Base-by-base conservation (phyloP, 2,329 filamentous ascomycete species). In the Camptophora hylomeconis region DNA sequence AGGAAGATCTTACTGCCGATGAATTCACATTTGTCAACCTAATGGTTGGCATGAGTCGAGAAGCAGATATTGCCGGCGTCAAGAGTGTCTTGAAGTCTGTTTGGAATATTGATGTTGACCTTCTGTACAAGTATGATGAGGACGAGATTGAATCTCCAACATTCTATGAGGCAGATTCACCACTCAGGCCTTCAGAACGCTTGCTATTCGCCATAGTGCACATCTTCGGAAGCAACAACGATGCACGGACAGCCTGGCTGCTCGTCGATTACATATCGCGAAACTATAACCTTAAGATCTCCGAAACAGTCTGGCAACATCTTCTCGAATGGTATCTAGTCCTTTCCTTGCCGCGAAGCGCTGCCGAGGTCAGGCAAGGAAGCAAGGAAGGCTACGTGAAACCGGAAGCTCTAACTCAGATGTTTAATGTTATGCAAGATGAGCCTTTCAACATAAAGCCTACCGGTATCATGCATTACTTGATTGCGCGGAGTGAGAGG, bases 131-230 rank as follows among this genome's bases (percentile, higher is more conserved):
- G 3, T 46, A 44, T 13, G 38, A 49, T 7, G 53, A 57, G 23
- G 43, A 46, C 24, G 45, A 44, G n/a, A 36, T 38, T 4, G 35
- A 54, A 11, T 45, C 50, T 8, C 49, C 58, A n/a, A 56, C 46
- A 17, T 42, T 46, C 2, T 62, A 69, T 23, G 47, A 57, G 1
- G 44, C 41, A 1, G 57, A 61, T 16, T 75, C 69, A 1, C 64
- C 69, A 5, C 50, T 77, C 17, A 56, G 60, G 28, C 80, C 81
- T 2, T 71, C 67, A 1, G 38, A 49, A 5, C 56, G 58, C 2
- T 58, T 86, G 1, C 60, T 87, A 13, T 60, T 69, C 31, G 67
- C 75, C 6, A 55, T 86, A n/a, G 75, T 76, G 5, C 73, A 82
- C 45, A 59, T 63, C 1, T 80, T 76, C 38, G 69, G 76, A n/a